phyloP scores from a whole-genome alignment of 2,329 filamentous ascomycete genomes.

The Neopestalotiopsis rosae region DNA sequence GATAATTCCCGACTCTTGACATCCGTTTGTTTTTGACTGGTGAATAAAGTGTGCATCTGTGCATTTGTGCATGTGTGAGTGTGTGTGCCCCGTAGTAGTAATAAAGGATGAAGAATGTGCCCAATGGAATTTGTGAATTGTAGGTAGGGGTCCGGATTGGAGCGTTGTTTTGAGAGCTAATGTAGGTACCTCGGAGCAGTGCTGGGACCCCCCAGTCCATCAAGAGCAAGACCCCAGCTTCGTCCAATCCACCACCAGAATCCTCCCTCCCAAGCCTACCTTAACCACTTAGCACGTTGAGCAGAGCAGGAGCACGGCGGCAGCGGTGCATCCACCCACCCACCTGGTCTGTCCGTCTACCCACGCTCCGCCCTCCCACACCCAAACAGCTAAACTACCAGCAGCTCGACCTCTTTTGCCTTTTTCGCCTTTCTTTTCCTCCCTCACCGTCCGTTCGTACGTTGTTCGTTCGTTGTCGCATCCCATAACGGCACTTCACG shows the following conservation, averaged over 20 bases:
- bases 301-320: no score
- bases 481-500: slow-evolving; percentile 8
- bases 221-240: neutral
- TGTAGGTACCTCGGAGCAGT: neutral
- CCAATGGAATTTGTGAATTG: neutral
- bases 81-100: neutral
- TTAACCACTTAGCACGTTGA: no score
- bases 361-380: neutral
- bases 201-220: neutral
- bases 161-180: neutral
- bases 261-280: neutral
- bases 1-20: neutral
- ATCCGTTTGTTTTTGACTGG: neutral
- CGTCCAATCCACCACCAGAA: neutral
- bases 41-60: neutral
- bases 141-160: neutral
- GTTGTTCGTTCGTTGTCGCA: slow-evolving; percentile 7
- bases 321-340: no score
- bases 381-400: neutral
- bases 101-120: neutral
- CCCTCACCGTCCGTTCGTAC: slow-evolving; percentile 1
- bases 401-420: slow-evolving; percentile 10
- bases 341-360: no score
- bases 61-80: neutral
- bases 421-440: neutral